Conservation (phyloP, 2,329 filamentous ascomycete species). For the Colletotrichum truncatum region DNA sequence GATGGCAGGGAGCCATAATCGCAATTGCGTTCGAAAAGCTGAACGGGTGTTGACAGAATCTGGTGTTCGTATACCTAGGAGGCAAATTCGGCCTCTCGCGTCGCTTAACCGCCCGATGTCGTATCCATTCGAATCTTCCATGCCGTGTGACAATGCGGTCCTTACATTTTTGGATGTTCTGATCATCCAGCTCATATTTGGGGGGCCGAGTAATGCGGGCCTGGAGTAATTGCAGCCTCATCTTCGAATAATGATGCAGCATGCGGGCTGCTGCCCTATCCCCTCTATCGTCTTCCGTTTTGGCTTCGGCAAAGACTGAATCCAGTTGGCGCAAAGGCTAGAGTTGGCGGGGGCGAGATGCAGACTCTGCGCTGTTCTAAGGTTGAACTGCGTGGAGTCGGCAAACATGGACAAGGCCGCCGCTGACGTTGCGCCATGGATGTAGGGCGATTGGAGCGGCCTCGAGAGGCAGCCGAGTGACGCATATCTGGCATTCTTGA, state of each 20-base stretch:
- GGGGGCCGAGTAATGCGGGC: not conserved
- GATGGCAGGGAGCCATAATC: not conserved
- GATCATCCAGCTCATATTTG: not conserved
- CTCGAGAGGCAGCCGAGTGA: too few species aligned
- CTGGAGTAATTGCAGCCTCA: not conserved
- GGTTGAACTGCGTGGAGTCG: not conserved
- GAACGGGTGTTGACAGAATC: constrained; percentile 25
- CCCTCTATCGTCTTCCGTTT: too few species aligned
- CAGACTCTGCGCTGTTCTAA: not conserved
- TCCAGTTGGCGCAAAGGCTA: too few species aligned
- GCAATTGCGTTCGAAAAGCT: not conserved
- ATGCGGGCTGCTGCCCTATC: too few species aligned
- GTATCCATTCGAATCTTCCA: not conserved
- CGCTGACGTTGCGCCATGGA: not conserved
- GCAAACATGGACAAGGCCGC: not conserved
- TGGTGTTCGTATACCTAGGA: constrained; percentile 8
- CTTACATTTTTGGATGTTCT: not conserved
- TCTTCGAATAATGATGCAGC: not conserved
- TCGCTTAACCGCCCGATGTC: not conserved
- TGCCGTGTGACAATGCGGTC: constrained; percentile 14
- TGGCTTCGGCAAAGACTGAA: too few species aligned
- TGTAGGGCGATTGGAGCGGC: not conserved
- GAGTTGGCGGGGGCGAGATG: too few species aligned
- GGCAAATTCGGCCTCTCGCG: not conserved
- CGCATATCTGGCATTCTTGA: not conserved